A percentile compares a stretch with the other conserved stretches of the same genome.
phyloP scores from a whole-genome alignment of 1,284 basidiomycete genomes.

The Schizopora paradoxa region DNA sequence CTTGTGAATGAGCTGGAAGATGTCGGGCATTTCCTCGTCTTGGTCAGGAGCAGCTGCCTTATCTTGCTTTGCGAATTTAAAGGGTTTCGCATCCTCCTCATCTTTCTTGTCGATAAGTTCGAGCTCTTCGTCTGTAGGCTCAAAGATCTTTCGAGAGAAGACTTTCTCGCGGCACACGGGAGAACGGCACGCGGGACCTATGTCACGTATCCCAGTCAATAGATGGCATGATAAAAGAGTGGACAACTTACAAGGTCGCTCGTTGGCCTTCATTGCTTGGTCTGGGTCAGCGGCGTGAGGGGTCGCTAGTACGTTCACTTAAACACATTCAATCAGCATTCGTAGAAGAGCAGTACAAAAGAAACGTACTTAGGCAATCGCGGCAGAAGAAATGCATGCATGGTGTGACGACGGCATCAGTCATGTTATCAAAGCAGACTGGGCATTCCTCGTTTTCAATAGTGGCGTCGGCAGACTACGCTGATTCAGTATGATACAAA shows the following conservation, averaged over 20 bases:
- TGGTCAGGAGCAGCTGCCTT: constrained; percentile 6
- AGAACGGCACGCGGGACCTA: constrained; percentile 47
- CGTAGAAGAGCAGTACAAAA: constrained; percentile 8
- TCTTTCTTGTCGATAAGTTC: constrained; percentile 8
- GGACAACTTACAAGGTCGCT: constrained; percentile 39
- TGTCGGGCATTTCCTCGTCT: constrained; percentile 15
- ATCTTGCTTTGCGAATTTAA: not conserved
- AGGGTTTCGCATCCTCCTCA: constrained; percentile 12
- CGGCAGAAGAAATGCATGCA: constrained; percentile 49
- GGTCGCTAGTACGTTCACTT: constrained; percentile 30
- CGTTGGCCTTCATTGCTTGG: constrained; percentile 32
- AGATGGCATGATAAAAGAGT: constrained; percentile 1
- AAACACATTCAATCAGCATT: constrained; percentile 29
- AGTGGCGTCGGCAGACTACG: constrained; percentile 41
- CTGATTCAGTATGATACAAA: not conserved
- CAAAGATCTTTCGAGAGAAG: constrained; percentile 44
- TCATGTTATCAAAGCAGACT: constrained; percentile 46
- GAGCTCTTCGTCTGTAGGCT: constrained; percentile 43
- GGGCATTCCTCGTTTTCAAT: constrained; percentile 49
- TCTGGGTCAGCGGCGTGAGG: constrained; percentile 30
- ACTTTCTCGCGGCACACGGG: constrained; percentile 37
- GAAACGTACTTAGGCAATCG: constrained; percentile 42
- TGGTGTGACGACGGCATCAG: constrained; percentile 41
- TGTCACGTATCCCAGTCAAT: not conserved
- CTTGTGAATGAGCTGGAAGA: not conserved